Base-by-base conservation (phyloP, 192 early-diverging fungal genomes). In the Endogone sp. region DNA sequence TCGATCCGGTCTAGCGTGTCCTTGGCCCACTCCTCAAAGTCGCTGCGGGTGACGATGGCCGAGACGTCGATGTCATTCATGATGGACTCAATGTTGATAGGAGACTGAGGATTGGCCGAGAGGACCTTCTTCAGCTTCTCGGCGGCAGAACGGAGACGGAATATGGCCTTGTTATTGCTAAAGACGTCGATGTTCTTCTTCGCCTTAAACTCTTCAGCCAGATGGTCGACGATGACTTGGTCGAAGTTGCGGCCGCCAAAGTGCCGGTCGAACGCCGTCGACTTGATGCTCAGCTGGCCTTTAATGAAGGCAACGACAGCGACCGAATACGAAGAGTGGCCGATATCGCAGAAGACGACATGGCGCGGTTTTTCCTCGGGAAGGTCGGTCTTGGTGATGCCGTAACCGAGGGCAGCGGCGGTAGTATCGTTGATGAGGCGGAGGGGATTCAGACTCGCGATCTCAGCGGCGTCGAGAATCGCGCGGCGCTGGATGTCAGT, bases 71-170 rank as follows among this genome's bases (percentile, higher is more conserved):
- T 86, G 78, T 99, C 97, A 73, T 97, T 94, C 91, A 96, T 91
- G 67, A 99, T 85, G 70, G 92, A 95, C 83, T 99, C 97, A 54
- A 99, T 91, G 77, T 93, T 96, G 71, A 99, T 81, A 57, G 93
- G 86, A 25, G 97, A 92, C 65, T 92, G 85, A 44, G 90, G 75
- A 87, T 99, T 99, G 78, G 95, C 94, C 56, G 89, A 91, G 29
- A 99, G 84, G 26, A 97, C 86, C 89, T 99, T 99, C 90, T 99
- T 99, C 69, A 94, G 91, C 82, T 93, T 93, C 80, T 99, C 97
- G 75, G 86, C 86, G 62, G 86, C 95, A 60, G 91, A 88, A 59
- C 92, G 84, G 72, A 99, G 86, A 70, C 97, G 92, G 81, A 96
- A 91, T 63, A 90, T 66, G 27, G 95, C 95, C 88, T 96, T 97